Evolutionary conservation across 1,139 yeast species (phyloP).

Genomic region (Magnusiomyces paraingens): DNA sequence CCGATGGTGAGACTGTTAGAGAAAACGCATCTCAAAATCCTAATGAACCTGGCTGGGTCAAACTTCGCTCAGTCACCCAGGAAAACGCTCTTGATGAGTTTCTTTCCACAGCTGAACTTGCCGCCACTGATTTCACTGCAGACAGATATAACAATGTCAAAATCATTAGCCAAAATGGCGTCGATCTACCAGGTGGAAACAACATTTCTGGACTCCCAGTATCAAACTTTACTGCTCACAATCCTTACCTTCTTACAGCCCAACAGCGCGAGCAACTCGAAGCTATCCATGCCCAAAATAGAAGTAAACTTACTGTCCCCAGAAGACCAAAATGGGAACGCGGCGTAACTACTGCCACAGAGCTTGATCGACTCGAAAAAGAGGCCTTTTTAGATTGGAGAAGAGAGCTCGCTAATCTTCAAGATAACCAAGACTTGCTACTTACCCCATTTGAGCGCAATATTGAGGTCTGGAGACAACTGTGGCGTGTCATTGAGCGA

Average conservation of each 20-base stretch:
- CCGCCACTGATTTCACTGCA: constrained; percentile 94
- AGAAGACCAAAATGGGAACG: constrained; percentile 82
- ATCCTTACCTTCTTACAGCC: constrained; percentile 52
- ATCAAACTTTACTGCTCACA: constrained; percentile 35
- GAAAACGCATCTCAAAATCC: constrained; percentile 41
- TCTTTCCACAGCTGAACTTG: constrained; percentile 87
- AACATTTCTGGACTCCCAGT: constrained; percentile 17
- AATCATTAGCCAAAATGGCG: constrained; percentile 46
- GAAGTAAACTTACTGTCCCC: constrained; percentile 83
- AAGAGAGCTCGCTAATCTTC: constrained; percentile 75
- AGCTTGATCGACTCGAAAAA: constrained; percentile 82
- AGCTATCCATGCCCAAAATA: constrained; percentile 42
- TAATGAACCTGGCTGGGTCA: constrained; percentile 83
- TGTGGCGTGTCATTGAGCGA: constrained; percentile 97
- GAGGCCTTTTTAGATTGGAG: constrained; percentile 93
- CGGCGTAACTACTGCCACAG: constrained; percentile 55
- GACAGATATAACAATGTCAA: constrained; percentile 78
- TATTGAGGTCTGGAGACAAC: constrained; percentile 95
- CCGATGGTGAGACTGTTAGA: constrained; percentile 17
- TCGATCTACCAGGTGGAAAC: constrained; percentile 32
- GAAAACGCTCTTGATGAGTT: constrained; percentile 93
- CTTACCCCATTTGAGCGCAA: constrained; percentile 97
- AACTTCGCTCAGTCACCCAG: constrained; percentile 87
- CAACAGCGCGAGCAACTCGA: constrained; percentile 63
- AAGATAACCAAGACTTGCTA: constrained; percentile 72